A percentile compares a stretch with the other conserved stretches of the same genome.
These are phyloP conservation scores for Epichloe uncinata DNA, from an alignment of 2,329 filamentous ascomycete genomes.

Conservation along the genomic window DNA sequence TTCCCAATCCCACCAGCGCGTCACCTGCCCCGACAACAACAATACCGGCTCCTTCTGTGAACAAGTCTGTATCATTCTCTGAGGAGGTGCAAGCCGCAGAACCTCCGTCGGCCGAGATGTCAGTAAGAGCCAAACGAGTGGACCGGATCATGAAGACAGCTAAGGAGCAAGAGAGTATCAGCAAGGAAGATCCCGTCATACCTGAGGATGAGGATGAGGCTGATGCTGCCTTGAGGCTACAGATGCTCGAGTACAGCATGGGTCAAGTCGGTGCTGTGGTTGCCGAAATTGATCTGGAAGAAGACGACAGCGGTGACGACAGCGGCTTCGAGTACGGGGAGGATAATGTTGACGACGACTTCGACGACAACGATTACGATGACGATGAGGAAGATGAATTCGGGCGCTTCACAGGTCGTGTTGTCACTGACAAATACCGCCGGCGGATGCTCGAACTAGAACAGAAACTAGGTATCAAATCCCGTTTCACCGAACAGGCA, in stretches of 20 bases:
- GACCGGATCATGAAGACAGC: slow-evolving; percentile 45
- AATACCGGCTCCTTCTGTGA: slow-evolving; percentile 11
- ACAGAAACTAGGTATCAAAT: slow-evolving; percentile 52
- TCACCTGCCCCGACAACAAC: not conserved
- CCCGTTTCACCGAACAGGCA: slow-evolving; percentile 41
- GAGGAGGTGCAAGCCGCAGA: slow-evolving; percentile 35
- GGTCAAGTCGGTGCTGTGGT: slow-evolving; percentile 85
- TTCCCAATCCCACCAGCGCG: not conserved
- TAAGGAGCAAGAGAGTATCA: slow-evolving; percentile 37
- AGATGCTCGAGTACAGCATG: slow-evolving; percentile 86
- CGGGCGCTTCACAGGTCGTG: slow-evolving; percentile 55
- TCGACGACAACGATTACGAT: slow-evolving; percentile 36
- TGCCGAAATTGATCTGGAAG: slow-evolving; percentile 77
- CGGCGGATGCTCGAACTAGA: slow-evolving; percentile 78
- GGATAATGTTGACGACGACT: slow-evolving; percentile 35
- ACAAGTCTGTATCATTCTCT: slow-evolving; percentile 51
- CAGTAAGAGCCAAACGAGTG: slow-evolving; percentile 32
- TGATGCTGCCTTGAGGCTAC: slow-evolving; percentile 64
- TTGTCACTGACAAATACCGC: slow-evolving; percentile 62
- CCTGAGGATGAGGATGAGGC: slow-evolving; percentile 66
- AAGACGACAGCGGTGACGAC: slow-evolving; percentile 40
- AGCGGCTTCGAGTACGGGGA: slow-evolving; percentile 42
- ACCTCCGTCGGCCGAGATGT: slow-evolving; percentile 15
- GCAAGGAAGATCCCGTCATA: slow-evolving; percentile 36
- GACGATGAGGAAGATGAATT: slow-evolving; percentile 61